phyloP scores from a whole-genome alignment of 345 rosid genomes.

The Citrus glauca region DNA sequence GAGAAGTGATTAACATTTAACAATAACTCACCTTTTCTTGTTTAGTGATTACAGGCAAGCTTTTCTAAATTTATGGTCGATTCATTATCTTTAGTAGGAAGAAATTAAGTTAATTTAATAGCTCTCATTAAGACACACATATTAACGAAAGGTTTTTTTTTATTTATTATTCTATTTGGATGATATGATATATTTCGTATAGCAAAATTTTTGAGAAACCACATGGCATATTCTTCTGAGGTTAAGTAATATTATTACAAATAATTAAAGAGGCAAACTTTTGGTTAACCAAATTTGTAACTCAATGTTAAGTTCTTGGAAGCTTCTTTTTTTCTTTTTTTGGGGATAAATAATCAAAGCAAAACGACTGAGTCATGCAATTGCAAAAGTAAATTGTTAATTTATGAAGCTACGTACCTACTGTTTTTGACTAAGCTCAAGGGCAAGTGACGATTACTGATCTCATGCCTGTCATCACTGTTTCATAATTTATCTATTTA shows the following conservation, averaged over 20 bases:
- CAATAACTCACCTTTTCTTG: background rate
- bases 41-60: background rate
- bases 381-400: background rate
- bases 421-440: background rate
- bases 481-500: background rate
- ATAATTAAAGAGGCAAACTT: background rate
- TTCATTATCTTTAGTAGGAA: background rate
- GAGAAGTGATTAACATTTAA: background rate
- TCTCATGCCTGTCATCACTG: background rate
- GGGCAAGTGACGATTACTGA: background rate
- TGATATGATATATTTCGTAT: no score
- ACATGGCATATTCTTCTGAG: background rate
- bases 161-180: no score
- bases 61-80: background rate
- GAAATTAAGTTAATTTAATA: no score
- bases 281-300: background rate
- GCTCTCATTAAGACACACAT: no score
- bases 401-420: background rate
- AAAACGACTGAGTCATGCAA: background rate
- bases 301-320: background rate
- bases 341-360: background rate
- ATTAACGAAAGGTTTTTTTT: no score
- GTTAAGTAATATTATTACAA: background rate
- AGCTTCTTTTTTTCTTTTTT: background rate
- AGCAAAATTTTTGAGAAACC: background rate